Percentiles rank a stretch among this genome's conserved stretches.
These are phyloP conservation scores for Strigomonas culicis DNA, from an alignment of 208 protist genomes.

Conservation along the genomic window DNA sequence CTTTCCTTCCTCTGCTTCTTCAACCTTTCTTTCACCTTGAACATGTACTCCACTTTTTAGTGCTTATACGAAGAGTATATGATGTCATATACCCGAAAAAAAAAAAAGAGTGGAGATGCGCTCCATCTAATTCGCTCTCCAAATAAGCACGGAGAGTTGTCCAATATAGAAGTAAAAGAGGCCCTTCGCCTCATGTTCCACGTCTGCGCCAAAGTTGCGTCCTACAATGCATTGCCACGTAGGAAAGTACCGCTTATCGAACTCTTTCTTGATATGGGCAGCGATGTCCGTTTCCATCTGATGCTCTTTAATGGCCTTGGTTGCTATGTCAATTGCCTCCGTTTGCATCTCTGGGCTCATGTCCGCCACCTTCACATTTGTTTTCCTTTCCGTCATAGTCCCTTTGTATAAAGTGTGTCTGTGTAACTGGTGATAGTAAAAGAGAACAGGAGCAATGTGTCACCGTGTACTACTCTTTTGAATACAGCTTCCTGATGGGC, in stretches of 20 bases:
- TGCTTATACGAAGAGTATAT: no score
- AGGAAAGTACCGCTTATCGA: constrained; percentile 98
- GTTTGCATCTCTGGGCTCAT: constrained; percentile 96
- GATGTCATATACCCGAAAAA: no score
- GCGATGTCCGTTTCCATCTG: constrained; percentile 99
- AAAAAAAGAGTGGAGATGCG: no score
- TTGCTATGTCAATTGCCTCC: constrained; percentile 97
- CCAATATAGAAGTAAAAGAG: constrained; percentile 99
- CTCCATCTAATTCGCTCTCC: constrained; percentile 85
- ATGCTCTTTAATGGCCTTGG: constrained; percentile 98
- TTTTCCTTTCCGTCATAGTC: constrained; percentile 78
- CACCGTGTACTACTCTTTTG: constrained; percentile 6
- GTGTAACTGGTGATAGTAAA: background rate
- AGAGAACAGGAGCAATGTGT: no score
- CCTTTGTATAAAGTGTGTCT: background rate
- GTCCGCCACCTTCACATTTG: constrained; percentile 93
- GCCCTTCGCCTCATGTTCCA: constrained; percentile 98
- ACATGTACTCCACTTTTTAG: no score
- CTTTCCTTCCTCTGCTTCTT: background rate
- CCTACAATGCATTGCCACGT: constrained; percentile 99
- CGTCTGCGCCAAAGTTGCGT: constrained; percentile 99
- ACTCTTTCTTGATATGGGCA: constrained; percentile 99
- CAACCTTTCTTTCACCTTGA: background rate
- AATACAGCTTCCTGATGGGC: background rate
- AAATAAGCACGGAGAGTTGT: constrained; percentile 98